phyloP scores from a whole-genome alignment of 768 basidiomycete genomes.

The Dictyophora rubrovolvata region DNA sequence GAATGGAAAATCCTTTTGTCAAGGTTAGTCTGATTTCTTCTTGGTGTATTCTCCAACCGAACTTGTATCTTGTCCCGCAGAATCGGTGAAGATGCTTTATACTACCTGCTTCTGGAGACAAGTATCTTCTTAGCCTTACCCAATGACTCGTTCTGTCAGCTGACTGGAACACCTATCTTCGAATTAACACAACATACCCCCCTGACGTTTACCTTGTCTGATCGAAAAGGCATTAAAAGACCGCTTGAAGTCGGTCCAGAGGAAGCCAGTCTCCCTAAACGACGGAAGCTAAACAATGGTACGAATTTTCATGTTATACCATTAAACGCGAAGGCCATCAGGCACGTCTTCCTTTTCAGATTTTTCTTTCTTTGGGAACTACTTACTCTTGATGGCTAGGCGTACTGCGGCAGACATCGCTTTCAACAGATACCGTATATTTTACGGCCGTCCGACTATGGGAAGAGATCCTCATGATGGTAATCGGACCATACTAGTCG shows the following conservation, averaged over 20 bases:
- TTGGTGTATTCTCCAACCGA: neutral
- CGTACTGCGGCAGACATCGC: slow-evolving; percentile 40
- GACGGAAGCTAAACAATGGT: neutral
- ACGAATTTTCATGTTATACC: neutral
- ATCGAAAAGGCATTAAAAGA: slow-evolving; percentile 2
- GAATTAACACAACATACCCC: slow-evolving; percentile 24
- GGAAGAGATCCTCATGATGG: slow-evolving; percentile 31
- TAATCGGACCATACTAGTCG: slow-evolving; percentile 42
- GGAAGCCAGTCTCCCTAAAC: neutral
- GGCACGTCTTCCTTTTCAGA: too few relatives aligned
- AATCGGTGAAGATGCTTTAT: slow-evolving; percentile 65
- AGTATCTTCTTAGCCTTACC: slow-evolving; percentile 69
- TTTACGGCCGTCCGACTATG: slow-evolving; percentile 49
- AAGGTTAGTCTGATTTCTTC: slow-evolving; percentile 32
- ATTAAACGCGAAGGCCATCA: too few relatives aligned
- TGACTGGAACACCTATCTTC: slow-evolving; percentile 64
- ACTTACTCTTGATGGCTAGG: slow-evolving; percentile 16
- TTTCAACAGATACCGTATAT: slow-evolving; percentile 47
- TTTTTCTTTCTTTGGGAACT: neutral
- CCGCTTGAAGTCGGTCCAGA: neutral
- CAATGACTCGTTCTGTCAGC: slow-evolving; percentile 77
- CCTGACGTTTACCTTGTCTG: neutral
- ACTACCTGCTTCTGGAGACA: slow-evolving; percentile 66
- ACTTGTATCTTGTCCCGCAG: slow-evolving; percentile 26
- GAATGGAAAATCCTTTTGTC: slow-evolving; percentile 60